Evolutionary conservation across 148 eudicot species (phyloP), one percentile per base, ranked within the genome.

Genomic region (Suaeda aralocaspica): DNA sequence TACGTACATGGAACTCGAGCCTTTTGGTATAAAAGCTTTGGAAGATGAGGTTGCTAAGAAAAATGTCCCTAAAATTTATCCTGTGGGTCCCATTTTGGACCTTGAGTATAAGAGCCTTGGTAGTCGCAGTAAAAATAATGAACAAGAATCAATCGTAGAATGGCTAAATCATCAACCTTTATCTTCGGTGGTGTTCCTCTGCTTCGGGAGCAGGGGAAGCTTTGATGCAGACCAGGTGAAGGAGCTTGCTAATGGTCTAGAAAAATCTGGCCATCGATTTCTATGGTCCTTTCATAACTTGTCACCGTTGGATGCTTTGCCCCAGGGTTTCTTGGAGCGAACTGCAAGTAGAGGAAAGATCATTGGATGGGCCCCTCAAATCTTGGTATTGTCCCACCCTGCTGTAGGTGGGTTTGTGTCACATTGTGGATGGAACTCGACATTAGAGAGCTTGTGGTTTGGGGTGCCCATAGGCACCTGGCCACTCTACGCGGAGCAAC

Each of bases 191-290:
- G 85, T 83, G 24, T 88, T 78, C 48, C 46, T 88, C 0, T 88
- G 89, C 39, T 88, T 88, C 9, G 89, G 92, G 6, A 88, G 86
- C 62, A 69, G 64, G 69, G 92, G 92, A 2, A 60, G 68, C n/a
- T 80, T 88, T 26, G 48, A 67, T 28, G 74, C 6, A 31, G 78
- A 45, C 1, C 89, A 85, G 36, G 82, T 83, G 29, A 75, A 49
- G 34, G 86, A 85, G 61, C 82, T 88, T 29, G 92, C 89, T 0
- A 1, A 14, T 24, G 89, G 84, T 4, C 68, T 88, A 6, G 92
- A 83, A 11, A 65, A 39, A 0, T 46, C 74, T 25, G 86, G 87
- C 4, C 64, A 74, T 48, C 64, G 82, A 9, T 84, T 85, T 59
- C 39, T 82, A 19, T 85, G 84, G 86, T 71, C 88, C 1, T 49